Percentiles rank a stretch among this genome's conserved stretches.
Evolutionary conservation across 441 rosid species (phyloP).

Genomic region (Populus hybrid): DNA sequence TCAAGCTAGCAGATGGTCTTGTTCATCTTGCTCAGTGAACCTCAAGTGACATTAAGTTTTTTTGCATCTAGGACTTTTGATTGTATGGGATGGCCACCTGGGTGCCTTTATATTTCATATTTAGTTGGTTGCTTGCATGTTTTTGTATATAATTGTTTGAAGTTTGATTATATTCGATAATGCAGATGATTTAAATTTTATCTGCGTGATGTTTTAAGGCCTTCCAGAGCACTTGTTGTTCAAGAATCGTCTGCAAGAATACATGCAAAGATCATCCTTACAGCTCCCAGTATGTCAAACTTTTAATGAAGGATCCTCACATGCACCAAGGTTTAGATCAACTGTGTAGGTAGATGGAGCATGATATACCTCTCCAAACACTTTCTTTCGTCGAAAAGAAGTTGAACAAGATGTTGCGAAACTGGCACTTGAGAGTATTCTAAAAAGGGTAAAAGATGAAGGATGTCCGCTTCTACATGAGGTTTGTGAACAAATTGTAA

Average conservation of each 20-base stretch:
- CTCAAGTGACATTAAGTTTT: not conserved
- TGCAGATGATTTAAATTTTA: not conserved
- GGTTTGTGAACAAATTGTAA: conserved; percentile 14
- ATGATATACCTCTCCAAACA: conserved; percentile 25
- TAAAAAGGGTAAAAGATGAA: conserved; percentile 27
- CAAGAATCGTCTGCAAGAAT: conserved; percentile 37
- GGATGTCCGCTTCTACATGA: conserved; percentile 18
- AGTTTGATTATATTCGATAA: not conserved
- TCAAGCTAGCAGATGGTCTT: not conserved
- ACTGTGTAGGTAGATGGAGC: conserved; percentile 27
- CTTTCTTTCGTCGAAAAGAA: conserved; percentile 28
- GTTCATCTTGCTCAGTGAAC: not conserved
- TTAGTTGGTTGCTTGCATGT: not conserved
- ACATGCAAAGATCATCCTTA: conserved; percentile 26
- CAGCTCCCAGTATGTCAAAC: conserved; percentile 25
- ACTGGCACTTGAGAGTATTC: conserved; percentile 29
- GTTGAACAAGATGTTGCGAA: conserved; percentile 44
- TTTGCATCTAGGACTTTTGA: not conserved
- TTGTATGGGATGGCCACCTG: not conserved
- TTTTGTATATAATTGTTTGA: not conserved
- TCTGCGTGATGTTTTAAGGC: conserved; percentile 1
- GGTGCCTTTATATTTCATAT: not conserved
- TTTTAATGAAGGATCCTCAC: conserved; percentile 22
- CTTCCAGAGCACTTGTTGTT: conserved; percentile 5
- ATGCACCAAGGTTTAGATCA: conserved; percentile 28